phyloP scores from a whole-genome alignment of 208 protist species.

The Leishmania arabica region DNA sequence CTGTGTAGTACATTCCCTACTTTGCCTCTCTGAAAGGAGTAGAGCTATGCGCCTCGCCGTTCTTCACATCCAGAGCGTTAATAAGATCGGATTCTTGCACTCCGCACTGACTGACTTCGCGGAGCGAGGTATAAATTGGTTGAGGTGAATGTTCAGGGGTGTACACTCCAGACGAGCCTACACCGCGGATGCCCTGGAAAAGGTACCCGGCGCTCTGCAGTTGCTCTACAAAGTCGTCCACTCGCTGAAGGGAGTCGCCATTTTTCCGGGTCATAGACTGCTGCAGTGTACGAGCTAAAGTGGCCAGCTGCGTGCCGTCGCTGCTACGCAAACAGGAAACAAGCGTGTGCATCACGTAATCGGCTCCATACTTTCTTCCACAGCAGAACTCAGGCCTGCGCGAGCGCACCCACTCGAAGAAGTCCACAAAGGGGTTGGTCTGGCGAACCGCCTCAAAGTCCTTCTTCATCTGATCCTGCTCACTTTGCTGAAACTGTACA shows the following conservation, averaged over 20 bases:
- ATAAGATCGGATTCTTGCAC: constrained; percentile 15
- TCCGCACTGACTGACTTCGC: not conserved
- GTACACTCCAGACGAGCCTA: not conserved
- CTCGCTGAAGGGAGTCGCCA: constrained; percentile 34
- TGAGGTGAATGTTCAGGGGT: not conserved
- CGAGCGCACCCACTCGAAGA: constrained; percentile 64
- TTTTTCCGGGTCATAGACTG: constrained; percentile 28
- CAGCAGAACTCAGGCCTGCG: constrained; percentile 58
- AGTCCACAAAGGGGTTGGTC: constrained; percentile 53
- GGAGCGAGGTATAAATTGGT: constrained; percentile 4
- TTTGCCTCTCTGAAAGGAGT: constrained; percentile 25
- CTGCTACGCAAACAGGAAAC: constrained; percentile 37
- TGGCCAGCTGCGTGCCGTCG: constrained; percentile 36
- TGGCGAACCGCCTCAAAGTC: constrained; percentile 51
- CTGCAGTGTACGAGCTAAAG: constrained; percentile 48
- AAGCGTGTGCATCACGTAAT: constrained; percentile 40
- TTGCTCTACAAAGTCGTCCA: constrained; percentile 67
- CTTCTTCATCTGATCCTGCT: constrained; percentile 49
- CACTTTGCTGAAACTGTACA: constrained; percentile 57
- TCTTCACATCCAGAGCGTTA: constrained; percentile 21
- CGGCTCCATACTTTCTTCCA: constrained; percentile 43
- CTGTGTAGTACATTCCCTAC: not conserved
- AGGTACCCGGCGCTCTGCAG: constrained; percentile 26
- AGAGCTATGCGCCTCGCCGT: constrained; percentile 27
- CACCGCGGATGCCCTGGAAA: constrained; percentile 11